Base-by-base conservation (phyloP, 345 rosid species). In the Turnera subulata region DNA sequence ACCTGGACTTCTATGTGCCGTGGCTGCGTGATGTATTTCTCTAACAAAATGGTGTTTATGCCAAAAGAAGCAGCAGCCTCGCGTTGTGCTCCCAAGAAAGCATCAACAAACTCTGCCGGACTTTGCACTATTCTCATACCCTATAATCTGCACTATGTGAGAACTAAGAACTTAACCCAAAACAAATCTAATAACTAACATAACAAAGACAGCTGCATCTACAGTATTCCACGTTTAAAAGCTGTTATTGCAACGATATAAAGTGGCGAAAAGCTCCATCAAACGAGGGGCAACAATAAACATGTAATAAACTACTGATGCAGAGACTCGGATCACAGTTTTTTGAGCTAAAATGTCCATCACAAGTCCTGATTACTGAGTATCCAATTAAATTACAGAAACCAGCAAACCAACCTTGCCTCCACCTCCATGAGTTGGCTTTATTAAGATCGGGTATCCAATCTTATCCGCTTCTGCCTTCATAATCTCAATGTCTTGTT, bases 51-150 rank as follows among this genome's bases (percentile, higher is more conserved):
- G 50, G 92, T 89, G 74, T 75, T 77, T 57, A 86, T 24, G 5
- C 98, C 98, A 70, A 92, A 92, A 59, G 98, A 92, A 55, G 95
- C 89, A 62, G 96, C 89, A 65, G 96, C 96, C 67, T 92, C 96
- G 21, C 91, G 86, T 64, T 92, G 95, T 70, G 95, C 96, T 59
- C 95, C 96, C 75, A 92, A 59, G 82, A 92, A 86, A n/a, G 96
- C 63, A 23, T 92, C 89, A 7, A 69, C 73, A 64, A 92, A 92
- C 42, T 86, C 91, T 55, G 62, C 69, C 22, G 62, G 76, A 80
- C 74, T 77, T 63, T 73, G 70, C 23, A 86, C 98, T 59, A 92
- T 86, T 76, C 96, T 80, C 98, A 92, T 92, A 46, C 98, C 98
- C 98, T 92, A 61, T 61, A 50, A 62, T 46, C 69, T 58, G 75